Evolutionary conservation across 192 early-diverging fungal species (phyloP).

Genomic region (Umbelopsis sp.): DNA sequence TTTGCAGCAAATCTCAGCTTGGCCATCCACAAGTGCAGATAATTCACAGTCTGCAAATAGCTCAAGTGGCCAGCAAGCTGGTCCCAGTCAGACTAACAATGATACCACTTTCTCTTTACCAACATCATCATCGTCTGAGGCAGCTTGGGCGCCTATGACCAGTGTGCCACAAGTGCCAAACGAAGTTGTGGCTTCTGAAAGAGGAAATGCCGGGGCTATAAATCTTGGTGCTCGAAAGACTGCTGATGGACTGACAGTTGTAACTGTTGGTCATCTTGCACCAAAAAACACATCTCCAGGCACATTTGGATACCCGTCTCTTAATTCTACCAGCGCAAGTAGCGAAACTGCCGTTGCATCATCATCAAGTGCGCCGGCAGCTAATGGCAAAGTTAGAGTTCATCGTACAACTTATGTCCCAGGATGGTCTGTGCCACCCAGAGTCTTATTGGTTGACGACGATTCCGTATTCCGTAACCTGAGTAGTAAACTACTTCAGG

Average conservation of each 20-base stretch:
- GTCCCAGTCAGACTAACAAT: neutral
- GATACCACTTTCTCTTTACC: neutral
- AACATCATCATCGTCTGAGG: neutral
- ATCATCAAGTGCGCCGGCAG: constrained; percentile 8
- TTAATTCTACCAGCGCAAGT: neutral
- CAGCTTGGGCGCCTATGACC: neutral
- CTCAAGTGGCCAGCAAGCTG: neutral
- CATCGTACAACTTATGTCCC: constrained; percentile 29
- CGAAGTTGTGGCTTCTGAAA: neutral
- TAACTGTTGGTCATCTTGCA: constrained; percentile 32
- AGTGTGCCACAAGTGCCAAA: constrained; percentile 6
- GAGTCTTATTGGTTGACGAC: constrained; percentile 70
- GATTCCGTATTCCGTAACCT: constrained; percentile 61
- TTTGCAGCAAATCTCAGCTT: constrained; percentile 32
- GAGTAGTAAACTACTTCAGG: constrained; percentile 59
- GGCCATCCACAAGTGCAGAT: constrained; percentile 20
- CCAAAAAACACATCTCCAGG: constrained; percentile 21
- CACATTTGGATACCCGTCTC: constrained; percentile 8
- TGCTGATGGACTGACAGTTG: constrained; percentile 16
- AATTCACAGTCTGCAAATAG: neutral
- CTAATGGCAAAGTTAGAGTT: constrained; percentile 26
- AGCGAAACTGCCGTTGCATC: constrained; percentile 4
- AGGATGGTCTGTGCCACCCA: constrained; percentile 50
- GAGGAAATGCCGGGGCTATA: neutral
- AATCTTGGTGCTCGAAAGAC: constrained; percentile 20